Evolutionary conservation across 2,329 filamentous ascomycete genomes (phyloP).

Genomic region (Cordyceps fumosorosea): DNA sequence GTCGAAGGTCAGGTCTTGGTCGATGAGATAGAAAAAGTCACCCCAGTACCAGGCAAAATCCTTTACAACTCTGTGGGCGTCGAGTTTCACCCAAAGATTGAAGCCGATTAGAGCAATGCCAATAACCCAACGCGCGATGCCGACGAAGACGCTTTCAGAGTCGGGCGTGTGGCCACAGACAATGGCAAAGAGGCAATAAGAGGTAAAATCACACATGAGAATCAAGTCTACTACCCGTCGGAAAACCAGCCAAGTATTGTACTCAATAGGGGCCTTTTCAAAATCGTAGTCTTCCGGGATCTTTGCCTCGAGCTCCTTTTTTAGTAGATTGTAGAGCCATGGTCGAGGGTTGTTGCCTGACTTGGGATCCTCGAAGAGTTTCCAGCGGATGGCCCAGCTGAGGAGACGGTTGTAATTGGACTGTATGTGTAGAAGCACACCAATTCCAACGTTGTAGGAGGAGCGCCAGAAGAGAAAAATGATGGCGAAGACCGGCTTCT

Average conservation of each 20-base stretch:
- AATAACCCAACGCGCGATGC: conserved; percentile 66
- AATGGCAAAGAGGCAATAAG: conserved; percentile 92
- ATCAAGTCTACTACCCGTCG: conserved; percentile 93
- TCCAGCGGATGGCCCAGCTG: conserved; percentile 78
- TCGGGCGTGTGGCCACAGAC: conserved; percentile 72
- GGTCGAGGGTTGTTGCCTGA: conserved; percentile 79
- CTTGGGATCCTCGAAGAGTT: conserved; percentile 76
- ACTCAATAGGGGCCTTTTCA: conserved; percentile 88
- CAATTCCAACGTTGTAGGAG: conserved; percentile 90
- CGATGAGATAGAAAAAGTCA: conserved; percentile 97
- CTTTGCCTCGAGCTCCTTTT: conserved; percentile 87
- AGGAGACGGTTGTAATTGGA: conserved; percentile 83
- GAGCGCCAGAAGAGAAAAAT: conserved; percentile 90
- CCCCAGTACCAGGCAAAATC: conserved; percentile 99
- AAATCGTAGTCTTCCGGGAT: conserved; percentile 92
- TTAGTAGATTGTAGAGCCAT: conserved; percentile 74
- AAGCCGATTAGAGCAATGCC: conserved; percentile 79
- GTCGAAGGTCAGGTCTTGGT: conserved; percentile 96
- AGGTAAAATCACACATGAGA: conserved; percentile 97
- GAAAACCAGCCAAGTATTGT: conserved; percentile 98
- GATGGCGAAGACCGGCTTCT: conserved; percentile 70
- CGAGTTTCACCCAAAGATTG: conserved; percentile 97
- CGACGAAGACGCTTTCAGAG: conserved; percentile 64
- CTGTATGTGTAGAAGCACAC: conserved; percentile 79
- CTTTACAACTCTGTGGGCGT: conserved; percentile 95